Evolutionary conservation across 1,284 basidiomycete species (phyloP).

Genomic region (Malassezia brasiliensis): DNA sequence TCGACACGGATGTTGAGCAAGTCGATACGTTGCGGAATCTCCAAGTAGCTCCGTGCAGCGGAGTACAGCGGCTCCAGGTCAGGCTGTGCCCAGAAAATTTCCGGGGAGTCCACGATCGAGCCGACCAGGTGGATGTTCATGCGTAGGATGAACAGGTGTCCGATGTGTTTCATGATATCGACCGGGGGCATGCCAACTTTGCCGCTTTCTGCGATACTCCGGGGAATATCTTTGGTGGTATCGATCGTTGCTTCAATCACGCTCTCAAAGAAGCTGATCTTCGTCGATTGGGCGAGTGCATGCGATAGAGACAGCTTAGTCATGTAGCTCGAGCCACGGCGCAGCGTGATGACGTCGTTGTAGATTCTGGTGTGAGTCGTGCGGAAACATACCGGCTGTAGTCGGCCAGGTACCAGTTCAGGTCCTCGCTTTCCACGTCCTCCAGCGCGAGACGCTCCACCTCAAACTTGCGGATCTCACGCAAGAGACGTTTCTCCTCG

Average conservation of each 20-base stretch:
- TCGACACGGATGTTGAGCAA: conserved; percentile 87
- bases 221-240: conserved; percentile 90
- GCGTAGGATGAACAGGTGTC: conserved; percentile 72
- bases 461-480: conserved; percentile 70
- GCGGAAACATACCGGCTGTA: conserved; percentile 52
- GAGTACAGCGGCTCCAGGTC: conserved; percentile 92
- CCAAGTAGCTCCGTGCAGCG: conserved; percentile 72
- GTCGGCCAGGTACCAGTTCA: conserved; percentile 93
- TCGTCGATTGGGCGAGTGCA: conserved; percentile 87
- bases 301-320: conserved; percentile 91
- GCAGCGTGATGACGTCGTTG: conserved; percentile 92
- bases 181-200: conserved; percentile 62
- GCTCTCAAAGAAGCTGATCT: conserved; percentile 67
- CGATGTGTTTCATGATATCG: conserved; percentile 96
- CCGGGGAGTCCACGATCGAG: conserved; percentile 86
- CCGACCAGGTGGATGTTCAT: conserved; percentile 94
- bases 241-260: conserved; percentile 87
- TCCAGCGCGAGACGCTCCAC: conserved; percentile 62
- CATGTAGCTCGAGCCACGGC: conserved; percentile 92
- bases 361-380: conserved; percentile 61
- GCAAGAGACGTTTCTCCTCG: conserved; percentile 84
- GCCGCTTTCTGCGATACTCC: conserved; percentile 81
- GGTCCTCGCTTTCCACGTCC: conserved; percentile 73
- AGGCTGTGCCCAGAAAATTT: conserved; percentile 72
- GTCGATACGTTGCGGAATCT: conserved; percentile 87